Evolutionary conservation across 2,329 filamentous ascomycete genomes (phyloP), one percentile per base, ranked within the genome.

Genomic region (Alternaria rosae): DNA sequence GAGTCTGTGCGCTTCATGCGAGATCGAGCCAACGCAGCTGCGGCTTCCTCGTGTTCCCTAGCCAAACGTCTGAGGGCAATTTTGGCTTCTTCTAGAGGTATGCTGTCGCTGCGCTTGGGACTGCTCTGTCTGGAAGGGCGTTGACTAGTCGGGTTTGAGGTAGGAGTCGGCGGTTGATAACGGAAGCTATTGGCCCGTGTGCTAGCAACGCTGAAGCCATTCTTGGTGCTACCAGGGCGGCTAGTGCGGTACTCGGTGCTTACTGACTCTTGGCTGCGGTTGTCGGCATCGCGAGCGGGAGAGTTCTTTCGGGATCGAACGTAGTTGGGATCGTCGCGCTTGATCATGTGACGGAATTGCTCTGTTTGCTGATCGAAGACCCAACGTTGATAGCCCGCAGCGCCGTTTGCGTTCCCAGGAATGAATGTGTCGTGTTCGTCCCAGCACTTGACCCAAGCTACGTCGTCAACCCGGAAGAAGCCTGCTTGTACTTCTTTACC

Each of bases 391-490:
- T 85, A 85, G 8, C 61, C 66, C 17, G 61, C 60, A 10, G 56
- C 64, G 17, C 55, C 57, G 9, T 57, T 61, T 30, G 56, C 52
- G 5, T 82, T 83, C 1, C 83, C 83, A 5, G 82, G 82, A 44
- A 85, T 81, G 70, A 85, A 85, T n/a, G 76, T 78, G 56, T 82
- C 83, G 42, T 83, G 73, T 21, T 79, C 75, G 66, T 85, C 82
- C 82, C 83, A 85, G 63, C 81, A 83, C 41, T 82, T 78, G 38
- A 85, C 82, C 82, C 83, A 85, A 55, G 81, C 79, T 35, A 80
- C 82, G 51, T 85, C 81, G 58, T 85, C 83, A 26, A 85, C 79
- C 12, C 76, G 79, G 74, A 85, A 85, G 74, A 85, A 85, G 58
- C 81, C 76, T 17, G 80, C 79, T 64, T 77, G 71, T 54, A 81